phyloP scores from a whole-genome alignment of 108 stramenopile species.

The Nitzschia palea region DNA sequence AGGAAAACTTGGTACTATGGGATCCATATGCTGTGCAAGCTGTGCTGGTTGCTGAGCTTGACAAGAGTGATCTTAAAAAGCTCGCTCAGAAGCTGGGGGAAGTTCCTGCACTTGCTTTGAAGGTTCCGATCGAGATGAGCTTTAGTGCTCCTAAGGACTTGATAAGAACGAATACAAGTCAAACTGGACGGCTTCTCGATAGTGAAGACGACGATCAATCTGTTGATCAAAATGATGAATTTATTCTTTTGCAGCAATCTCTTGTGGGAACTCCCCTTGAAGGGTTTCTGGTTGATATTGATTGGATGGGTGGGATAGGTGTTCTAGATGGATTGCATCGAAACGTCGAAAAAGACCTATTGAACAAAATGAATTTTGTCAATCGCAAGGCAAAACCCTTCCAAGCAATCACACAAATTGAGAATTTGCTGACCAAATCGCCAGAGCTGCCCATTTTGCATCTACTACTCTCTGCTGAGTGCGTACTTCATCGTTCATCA shows the following conservation, averaged over 20 bases:
- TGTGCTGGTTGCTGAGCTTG: neutral
- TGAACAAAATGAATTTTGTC: neutral
- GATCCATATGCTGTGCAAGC: slow-evolving; percentile 4
- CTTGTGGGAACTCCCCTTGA: neutral
- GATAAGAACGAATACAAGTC: too few species aligned
- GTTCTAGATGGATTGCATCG: too few species aligned
- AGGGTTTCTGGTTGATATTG: neutral
- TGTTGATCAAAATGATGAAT: neutral
- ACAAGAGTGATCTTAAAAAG: neutral
- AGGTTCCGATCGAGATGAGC: too few species aligned
- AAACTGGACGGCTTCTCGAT: too few species aligned
- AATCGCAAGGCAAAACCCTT: neutral
- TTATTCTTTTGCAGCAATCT: neutral
- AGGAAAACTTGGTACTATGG: neutral
- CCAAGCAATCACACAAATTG: neutral
- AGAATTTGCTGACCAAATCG: neutral
- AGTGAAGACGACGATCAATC: neutral
- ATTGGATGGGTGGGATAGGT: neutral
- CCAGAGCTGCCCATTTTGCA: neutral
- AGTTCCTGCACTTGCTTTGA: too few species aligned
- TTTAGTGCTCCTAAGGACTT: too few species aligned
- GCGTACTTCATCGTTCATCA: neutral
- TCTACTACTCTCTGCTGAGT: neutral
- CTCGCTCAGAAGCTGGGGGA: neutral
- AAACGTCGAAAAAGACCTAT: neutral